These are phyloP conservation scores for Leucoagaricus sp. DNA, from an alignment of 1,284 basidiomycete species.

Conservation along the genomic window DNA sequence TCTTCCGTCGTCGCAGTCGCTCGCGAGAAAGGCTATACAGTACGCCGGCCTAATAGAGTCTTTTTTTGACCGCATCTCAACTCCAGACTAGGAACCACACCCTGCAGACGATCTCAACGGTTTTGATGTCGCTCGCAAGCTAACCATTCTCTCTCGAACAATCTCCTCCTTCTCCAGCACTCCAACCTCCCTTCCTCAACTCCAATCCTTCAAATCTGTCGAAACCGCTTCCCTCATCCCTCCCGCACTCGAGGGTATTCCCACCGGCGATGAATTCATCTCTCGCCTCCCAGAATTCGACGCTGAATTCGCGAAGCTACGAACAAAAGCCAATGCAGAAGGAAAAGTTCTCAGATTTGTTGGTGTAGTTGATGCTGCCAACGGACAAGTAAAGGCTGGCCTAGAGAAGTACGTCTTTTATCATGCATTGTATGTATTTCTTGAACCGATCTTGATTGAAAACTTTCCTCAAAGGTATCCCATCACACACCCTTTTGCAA, in stretches of 20 bases:
- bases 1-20: constrained; percentile 90
- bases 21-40: constrained; percentile 93
- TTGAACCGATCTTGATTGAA: constrained; percentile 5
- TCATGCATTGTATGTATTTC: constrained; percentile 1
- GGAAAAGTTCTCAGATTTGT: constrained; percentile 91
- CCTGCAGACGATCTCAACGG: constrained; percentile 96
- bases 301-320: constrained; percentile 73
- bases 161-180: constrained; percentile 46
- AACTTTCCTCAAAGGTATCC: constrained; percentile 65
- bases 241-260: constrained; percentile 63
- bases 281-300: constrained; percentile 84
- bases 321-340: constrained; percentile 75
- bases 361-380: constrained; percentile 87
- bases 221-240: constrained; percentile 89
- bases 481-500: constrained; percentile 89
- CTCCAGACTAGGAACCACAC: constrained; percentile 80
- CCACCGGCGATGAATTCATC: constrained; percentile 83
- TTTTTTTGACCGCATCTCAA: neutral
- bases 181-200: constrained; percentile 36
- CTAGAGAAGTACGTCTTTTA: constrained; percentile 70
- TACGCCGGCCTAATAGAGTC: constrained; percentile 35
- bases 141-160: constrained; percentile 90
- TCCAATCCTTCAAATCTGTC: constrained; percentile 75
- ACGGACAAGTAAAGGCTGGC: constrained; percentile 79
- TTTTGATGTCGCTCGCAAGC: constrained; percentile 95